Percentiles rank a stretch among this genome's conserved stretches.
These are phyloP conservation scores for Globisporangium polare DNA, from an alignment of 352 stramenopile species.

Conservation along the genomic window DNA sequence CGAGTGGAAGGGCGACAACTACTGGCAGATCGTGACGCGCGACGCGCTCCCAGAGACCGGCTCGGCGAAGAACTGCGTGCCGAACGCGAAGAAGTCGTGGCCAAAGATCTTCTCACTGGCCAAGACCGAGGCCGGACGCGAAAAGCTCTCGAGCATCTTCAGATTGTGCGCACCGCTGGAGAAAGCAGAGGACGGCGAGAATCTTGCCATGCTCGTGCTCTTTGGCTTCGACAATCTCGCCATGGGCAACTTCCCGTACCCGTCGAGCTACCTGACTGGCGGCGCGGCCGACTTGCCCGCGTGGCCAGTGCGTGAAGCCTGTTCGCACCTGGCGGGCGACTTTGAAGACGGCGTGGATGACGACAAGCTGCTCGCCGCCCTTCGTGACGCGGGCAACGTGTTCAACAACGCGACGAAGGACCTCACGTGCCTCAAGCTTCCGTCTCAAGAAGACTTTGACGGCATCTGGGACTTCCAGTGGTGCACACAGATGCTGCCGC, in stretches of 20 bases:
- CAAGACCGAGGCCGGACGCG: constrained; percentile 49
- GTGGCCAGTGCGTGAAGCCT: constrained; percentile 92
- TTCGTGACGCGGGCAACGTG: constrained; percentile 73
- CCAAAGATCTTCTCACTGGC: constrained; percentile 67
- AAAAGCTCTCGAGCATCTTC: constrained; percentile 58
- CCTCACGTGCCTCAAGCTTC: constrained; percentile 70
- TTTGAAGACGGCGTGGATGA: constrained; percentile 32
- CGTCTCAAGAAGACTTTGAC: constrained; percentile 66
- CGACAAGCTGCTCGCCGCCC: constrained; percentile 35
- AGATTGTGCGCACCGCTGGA: constrained; percentile 59
- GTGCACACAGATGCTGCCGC: constrained; percentile 90
- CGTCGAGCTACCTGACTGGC: constrained; percentile 90
- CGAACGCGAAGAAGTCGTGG: constrained; percentile 82
- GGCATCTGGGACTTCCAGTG: constrained; percentile 92
- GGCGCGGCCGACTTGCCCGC: constrained; percentile 72
- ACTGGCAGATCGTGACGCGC: constrained; percentile 79
- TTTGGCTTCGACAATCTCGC: constrained; percentile 92
- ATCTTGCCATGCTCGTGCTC: constrained; percentile 68
- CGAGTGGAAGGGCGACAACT: constrained; percentile 63
- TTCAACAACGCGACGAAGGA: constrained; percentile 88
- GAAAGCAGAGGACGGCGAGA: constrained; percentile 37
- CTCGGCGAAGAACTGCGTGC: constrained; percentile 68
- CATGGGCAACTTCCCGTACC: constrained; percentile 96
- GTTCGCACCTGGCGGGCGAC: constrained; percentile 52
- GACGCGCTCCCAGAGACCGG: constrained; percentile 70